Evolutionary conservation across 2,329 filamentous ascomycete species (phyloP).

Genomic region (Pseudogymnoascus sp.): DNA sequence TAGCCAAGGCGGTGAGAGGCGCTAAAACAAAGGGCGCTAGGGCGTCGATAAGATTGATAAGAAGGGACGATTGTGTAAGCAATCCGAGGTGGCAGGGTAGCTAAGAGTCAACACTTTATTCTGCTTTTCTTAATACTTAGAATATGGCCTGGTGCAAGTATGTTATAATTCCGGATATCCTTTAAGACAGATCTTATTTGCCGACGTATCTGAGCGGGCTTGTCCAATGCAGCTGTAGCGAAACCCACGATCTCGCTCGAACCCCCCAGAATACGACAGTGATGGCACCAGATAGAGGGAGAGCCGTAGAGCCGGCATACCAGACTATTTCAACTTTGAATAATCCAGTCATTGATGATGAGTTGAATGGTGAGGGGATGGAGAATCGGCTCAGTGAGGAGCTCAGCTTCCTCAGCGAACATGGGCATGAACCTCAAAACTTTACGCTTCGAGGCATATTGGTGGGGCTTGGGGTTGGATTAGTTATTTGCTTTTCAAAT

Average conservation of each 20-base stretch:
- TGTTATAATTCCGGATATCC: neutral
- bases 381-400: constrained; percentile 24
- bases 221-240: neutral
- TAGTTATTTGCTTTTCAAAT: constrained; percentile 91
- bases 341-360: neutral
- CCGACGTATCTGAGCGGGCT: neutral
- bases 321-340: constrained; percentile 1
- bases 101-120: neutral
- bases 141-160: neutral
- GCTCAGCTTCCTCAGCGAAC: constrained; percentile 23
- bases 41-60: constrained; percentile 1
- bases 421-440: constrained; percentile 44
- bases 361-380: neutral
- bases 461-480: constrained; percentile 75
- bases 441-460: constrained; percentile 78
- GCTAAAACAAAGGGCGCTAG: neutral
- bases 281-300: constrained; percentile 7
- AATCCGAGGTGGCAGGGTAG: neutral
- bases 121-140: neutral
- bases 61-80: neutral
- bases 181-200: neutral
- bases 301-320: neutral
- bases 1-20: neutral
- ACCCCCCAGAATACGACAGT: neutral
- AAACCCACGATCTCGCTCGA: neutral